These are phyloP conservation scores for Xylogone sp. DNA, from an alignment of 2,329 filamentous ascomycete species.

Conservation along the genomic window DNA sequence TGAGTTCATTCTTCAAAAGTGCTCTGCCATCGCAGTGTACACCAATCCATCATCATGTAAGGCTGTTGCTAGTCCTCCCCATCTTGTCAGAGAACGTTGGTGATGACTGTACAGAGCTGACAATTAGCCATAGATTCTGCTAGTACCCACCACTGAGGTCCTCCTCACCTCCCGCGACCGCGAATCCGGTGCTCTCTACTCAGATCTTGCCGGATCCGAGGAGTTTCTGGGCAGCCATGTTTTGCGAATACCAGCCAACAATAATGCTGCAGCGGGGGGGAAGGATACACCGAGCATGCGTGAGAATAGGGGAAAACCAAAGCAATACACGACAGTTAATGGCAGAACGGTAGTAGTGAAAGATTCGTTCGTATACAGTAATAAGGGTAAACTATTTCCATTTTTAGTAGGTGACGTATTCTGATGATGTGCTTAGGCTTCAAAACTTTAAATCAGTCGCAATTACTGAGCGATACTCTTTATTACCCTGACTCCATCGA, in stretches of 20 bases:
- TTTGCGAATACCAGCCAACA: slow-evolving; percentile 68
- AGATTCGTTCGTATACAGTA: slow-evolving; percentile 88
- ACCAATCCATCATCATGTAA: slow-evolving; percentile 81
- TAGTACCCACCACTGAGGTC: slow-evolving; percentile 90
- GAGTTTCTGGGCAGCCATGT: slow-evolving; percentile 98
- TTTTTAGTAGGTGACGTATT: slow-evolving; percentile 5
- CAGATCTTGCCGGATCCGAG: slow-evolving; percentile 81
- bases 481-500: slow-evolving; percentile 91
- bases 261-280: slow-evolving; percentile 44
- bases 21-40: slow-evolving; percentile 86
- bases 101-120: slow-evolving; percentile 4
- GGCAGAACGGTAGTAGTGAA: slow-evolving; percentile 92
- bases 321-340: slow-evolving; percentile 90
- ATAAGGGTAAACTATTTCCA: slow-evolving; percentile 66
- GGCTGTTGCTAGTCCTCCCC: slow-evolving; percentile 16
- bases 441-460: slow-evolving; percentile 85
- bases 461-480: slow-evolving; percentile 76
- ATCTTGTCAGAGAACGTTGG: too few relatives aligned
- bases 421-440: slow-evolving; percentile 60
- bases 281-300: slow-evolving; percentile 67
- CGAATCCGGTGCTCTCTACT: slow-evolving; percentile 72
- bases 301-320: slow-evolving; percentile 88
- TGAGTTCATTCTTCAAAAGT: slow-evolving; percentile 98
- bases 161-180: slow-evolving; percentile 84
- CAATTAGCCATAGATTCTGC: slow-evolving; percentile 58